Percentiles rank a stretch among this genome's conserved stretches.
Evolutionary conservation across 2,329 filamentous ascomycete genomes (phyloP).

Genomic region (Epichloe glyceriae): DNA sequence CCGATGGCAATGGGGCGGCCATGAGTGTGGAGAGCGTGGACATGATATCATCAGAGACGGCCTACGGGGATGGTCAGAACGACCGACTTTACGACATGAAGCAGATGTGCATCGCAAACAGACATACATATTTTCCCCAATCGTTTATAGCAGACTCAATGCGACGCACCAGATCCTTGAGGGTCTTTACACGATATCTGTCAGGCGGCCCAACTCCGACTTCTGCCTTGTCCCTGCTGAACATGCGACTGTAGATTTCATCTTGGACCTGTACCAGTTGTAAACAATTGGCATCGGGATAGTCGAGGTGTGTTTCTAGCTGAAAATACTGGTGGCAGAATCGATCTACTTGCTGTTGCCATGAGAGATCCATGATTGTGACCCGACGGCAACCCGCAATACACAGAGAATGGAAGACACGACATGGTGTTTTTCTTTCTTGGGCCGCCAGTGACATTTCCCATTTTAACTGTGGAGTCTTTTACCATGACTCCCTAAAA

Average conservation of each 20-base stretch:
- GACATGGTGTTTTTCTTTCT: background rate
- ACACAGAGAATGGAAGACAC: background rate
- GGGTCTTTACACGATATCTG: slow-evolving; percentile 55
- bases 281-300: slow-evolving; percentile 47
- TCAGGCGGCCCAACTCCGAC: slow-evolving; percentile 49
- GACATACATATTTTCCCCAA: slow-evolving; percentile 76
- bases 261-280: slow-evolving; percentile 50
- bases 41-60: slow-evolving; percentile 73
- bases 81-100: background rate
- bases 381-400: background rate
- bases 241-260: slow-evolving; percentile 52
- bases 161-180: slow-evolving; percentile 58
- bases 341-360: slow-evolving; percentile 23
- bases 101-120: background rate
- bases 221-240: slow-evolving; percentile 41
- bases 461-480: too few species aligned
- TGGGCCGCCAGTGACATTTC: background rate
- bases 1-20: slow-evolving; percentile 47
- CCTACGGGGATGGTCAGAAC: slow-evolving; percentile 38
- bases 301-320: slow-evolving; percentile 50
- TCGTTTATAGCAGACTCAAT: slow-evolving; percentile 67
- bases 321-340: slow-evolving; percentile 72
- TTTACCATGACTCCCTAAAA: background rate
- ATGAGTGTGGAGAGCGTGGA: slow-evolving; percentile 52
- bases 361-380: background rate